A percentile compares a stretch with the other conserved stretches of the same genome.
These are phyloP conservation scores for Linnemannia schmuckeri DNA, from an alignment of 192 early-diverging fungal genomes.

Conservation along the genomic window DNA sequence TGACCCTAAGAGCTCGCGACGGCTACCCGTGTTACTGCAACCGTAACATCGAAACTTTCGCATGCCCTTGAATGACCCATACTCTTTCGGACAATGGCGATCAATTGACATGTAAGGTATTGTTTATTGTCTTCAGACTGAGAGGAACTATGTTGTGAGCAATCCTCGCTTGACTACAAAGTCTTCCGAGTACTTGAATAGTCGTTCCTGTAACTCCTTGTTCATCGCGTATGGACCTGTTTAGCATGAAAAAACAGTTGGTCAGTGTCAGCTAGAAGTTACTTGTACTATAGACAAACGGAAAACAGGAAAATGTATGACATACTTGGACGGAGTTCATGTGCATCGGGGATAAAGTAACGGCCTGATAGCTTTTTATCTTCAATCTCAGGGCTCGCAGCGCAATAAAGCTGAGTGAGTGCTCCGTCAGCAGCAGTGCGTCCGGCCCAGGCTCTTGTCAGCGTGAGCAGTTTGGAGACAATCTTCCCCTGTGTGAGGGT, in stretches of 20 bases:
- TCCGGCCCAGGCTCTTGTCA: conserved; percentile 10
- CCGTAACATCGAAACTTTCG: no score
- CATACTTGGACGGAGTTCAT: conserved; percentile 47
- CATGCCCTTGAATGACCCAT: no score
- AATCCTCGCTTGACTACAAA: conserved; percentile 44
- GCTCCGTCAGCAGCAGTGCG: conserved; percentile 58
- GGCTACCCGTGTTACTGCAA: no score
- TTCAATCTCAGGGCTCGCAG: conserved; percentile 66
- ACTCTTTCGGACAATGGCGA: no score
- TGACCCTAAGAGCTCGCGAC: no score
- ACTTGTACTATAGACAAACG: neutral
- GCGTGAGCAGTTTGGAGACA: neutral
- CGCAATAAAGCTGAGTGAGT: conserved; percentile 61
- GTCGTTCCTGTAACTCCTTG: conserved; percentile 40
- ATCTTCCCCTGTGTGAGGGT: conserved; percentile 1
- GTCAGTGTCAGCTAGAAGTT: neutral
- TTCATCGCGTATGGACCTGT: conserved; percentile 45
- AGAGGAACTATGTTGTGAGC: conserved; percentile 2
- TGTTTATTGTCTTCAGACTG: no score
- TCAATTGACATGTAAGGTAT: no score
- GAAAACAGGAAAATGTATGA: neutral
- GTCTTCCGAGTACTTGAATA: conserved; percentile 51
- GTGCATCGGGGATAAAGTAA: conserved; percentile 55
- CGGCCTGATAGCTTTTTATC: conserved; percentile 51
- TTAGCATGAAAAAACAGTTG: neutral